Percentiles rank a stretch among this genome's conserved stretches.
phyloP scores from a whole-genome alignment of 2,329 filamentous ascomycete species.

The Aspergillus ibericus region DNA sequence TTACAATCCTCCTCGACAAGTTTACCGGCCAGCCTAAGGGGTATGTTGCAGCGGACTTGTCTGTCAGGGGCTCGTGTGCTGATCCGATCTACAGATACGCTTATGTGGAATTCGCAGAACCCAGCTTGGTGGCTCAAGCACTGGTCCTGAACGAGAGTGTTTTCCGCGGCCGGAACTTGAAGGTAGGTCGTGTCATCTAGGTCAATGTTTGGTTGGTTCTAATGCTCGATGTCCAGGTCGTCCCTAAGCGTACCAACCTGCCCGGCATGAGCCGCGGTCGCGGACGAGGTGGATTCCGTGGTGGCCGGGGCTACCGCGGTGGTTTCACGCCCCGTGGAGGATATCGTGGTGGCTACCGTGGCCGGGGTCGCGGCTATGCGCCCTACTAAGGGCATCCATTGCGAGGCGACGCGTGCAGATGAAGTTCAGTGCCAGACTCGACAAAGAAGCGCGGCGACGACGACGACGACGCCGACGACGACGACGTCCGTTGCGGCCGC shows the following conservation, averaged over 20 bases:
- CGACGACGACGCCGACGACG: too few relatives aligned
- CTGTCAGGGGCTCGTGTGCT: conserved; percentile 19
- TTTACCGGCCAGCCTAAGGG: conserved; percentile 99
- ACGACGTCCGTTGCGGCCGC: neutral
- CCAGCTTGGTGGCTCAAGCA: conserved; percentile 86
- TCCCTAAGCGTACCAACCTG: conserved; percentile 93
- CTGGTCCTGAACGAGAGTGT: conserved; percentile 94
- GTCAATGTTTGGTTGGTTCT: neutral
- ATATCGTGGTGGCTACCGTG: conserved; percentile 58
- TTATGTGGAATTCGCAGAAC: conserved; percentile 97
- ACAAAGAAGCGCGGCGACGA: conserved; percentile 6
- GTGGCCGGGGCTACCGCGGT: conserved; percentile 52
- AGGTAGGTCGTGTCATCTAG: conserved; percentile 60
- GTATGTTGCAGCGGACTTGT: conserved; percentile 55
- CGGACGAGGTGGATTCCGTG: conserved; percentile 52
- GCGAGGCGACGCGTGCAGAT: neutral
- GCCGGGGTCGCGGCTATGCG: conserved; percentile 47
- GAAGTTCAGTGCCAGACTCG: conserved; percentile 2
- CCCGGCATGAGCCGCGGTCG: conserved; percentile 86
- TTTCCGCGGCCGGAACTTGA: conserved; percentile 91
- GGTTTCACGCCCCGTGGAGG: conserved; percentile 55
- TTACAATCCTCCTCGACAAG: conserved; percentile 96
- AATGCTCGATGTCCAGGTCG: conserved; percentile 56
- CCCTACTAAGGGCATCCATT: conserved; percentile 40
- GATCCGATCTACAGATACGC: conserved; percentile 69